These are phyloP conservation scores for Cutaneotrichosporon arboriforme DNA, from an alignment of 1,284 basidiomycete genomes.

Conservation along the genomic window DNA sequence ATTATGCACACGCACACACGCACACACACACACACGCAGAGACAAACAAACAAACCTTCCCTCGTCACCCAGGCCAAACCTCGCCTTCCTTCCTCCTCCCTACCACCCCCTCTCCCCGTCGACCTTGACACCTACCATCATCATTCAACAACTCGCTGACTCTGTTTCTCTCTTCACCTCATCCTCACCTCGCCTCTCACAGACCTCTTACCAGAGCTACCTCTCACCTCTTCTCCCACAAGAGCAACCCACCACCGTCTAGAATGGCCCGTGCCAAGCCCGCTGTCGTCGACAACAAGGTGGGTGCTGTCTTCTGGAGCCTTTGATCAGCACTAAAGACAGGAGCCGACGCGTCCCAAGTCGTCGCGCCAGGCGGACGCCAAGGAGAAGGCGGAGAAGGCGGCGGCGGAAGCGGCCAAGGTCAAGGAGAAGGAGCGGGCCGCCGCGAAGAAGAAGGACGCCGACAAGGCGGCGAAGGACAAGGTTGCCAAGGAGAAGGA, in stretches of 20 bases:
- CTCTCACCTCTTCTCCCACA: no score
- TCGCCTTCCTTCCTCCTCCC: neutral
- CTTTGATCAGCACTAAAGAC: neutral
- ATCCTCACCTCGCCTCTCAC: neutral
- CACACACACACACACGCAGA: no score
- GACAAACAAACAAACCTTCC: no score
- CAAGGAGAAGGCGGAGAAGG: slow-evolving; percentile 2
- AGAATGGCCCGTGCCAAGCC: no score
- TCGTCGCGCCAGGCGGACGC: slow-evolving; percentile 1
- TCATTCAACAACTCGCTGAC: neutral
- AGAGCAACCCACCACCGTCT: no score
- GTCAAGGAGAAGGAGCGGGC: neutral
- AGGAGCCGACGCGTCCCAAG: neutral
- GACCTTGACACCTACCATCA: neutral
- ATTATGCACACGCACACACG: no score
- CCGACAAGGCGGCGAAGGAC: slow-evolving; percentile 1
- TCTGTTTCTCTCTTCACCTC: neutral
- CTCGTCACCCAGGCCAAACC: neutral
- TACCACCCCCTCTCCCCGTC: no score
- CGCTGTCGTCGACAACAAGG: no score
- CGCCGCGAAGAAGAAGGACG: neutral
- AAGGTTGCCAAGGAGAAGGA: slow-evolving; percentile 1
- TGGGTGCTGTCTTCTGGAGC: no score
- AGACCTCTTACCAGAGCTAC: no score
- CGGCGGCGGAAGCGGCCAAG: neutral